Percentiles rank a stretch among this genome's conserved stretches.
Evolutionary conservation across 257 asterid species (phyloP).

Genomic region (Jacaranda copaia): DNA sequence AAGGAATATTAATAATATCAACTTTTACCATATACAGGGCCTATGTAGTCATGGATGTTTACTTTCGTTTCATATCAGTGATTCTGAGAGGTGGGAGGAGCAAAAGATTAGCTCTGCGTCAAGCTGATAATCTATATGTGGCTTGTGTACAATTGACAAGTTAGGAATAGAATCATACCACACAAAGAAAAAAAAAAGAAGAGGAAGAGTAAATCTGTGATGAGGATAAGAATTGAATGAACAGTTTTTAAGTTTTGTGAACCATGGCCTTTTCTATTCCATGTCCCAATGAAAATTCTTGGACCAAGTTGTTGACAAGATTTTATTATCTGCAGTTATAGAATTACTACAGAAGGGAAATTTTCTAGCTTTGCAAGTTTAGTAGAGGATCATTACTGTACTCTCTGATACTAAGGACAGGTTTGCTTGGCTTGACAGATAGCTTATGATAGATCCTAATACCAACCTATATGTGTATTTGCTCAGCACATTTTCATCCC

Average conservation of each 20-base stretch:
- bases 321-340: background rate
- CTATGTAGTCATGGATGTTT: conserved; percentile 32
- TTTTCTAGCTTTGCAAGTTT: background rate
- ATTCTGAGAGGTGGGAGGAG: background rate
- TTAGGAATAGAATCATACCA: conserved; percentile 32
- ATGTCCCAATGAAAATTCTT: background rate
- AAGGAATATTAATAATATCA: background rate
- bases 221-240: conserved; percentile 33
- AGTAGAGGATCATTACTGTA: too few relatives aligned
- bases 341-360: background rate
- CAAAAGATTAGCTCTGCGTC: background rate
- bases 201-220: background rate
- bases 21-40: conserved; percentile 1
- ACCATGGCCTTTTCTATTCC: background rate
- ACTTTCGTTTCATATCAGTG: background rate
- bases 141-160: conserved; percentile 31
- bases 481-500: too few relatives aligned
- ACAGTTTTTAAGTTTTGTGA: conserved; percentile 14
- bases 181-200: background rate
- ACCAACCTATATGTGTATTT: too few relatives aligned
- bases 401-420: too few relatives aligned
- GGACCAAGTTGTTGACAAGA: conserved; percentile 13
- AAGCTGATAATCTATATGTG: conserved; percentile 38
- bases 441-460: too few relatives aligned
- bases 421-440: too few relatives aligned